A percentile compares a stretch with the other conserved stretches of the same genome.
phyloP scores from a whole-genome alignment of 1,139 yeast species.

The Yamadazyma trypodendri region DNA sequence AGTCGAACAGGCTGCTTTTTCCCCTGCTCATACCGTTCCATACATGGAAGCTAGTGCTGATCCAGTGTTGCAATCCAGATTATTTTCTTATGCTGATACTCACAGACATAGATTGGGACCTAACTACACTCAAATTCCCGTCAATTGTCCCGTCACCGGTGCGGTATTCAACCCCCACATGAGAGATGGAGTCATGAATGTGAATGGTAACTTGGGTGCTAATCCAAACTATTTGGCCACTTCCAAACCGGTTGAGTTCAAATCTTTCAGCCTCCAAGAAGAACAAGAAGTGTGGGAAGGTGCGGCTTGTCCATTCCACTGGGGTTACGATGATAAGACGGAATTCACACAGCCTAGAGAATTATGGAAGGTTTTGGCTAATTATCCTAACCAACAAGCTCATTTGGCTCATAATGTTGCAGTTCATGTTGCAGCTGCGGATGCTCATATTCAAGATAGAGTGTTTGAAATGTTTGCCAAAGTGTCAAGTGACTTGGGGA shows the following conservation, averaged over 20 bases:
- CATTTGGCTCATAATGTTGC: conserved; percentile 84
- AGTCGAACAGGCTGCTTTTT: conserved; percentile 78
- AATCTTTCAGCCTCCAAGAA: conserved; percentile 41
- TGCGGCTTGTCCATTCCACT: conserved; percentile 84
- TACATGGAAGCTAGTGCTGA: conserved; percentile 84
- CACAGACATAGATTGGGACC: conserved; percentile 65
- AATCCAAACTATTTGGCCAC: conserved; percentile 78
- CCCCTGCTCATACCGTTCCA: conserved; percentile 83
- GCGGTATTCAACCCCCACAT: conserved; percentile 57
- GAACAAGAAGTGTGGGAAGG: conserved; percentile 89
- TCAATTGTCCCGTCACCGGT: conserved; percentile 60
- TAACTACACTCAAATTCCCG: conserved; percentile 73
- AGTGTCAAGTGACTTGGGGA: conserved; percentile 65
- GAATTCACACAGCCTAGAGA: conserved; percentile 69
- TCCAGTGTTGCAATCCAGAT: conserved; percentile 81
- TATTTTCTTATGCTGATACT: conserved; percentile 84
- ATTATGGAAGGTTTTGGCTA: conserved; percentile 75
- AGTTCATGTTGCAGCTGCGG: conserved; percentile 68
- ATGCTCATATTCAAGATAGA: conserved; percentile 73
- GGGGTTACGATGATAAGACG: conserved; percentile 62
- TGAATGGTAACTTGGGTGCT: conserved; percentile 82
- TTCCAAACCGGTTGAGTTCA: conserved; percentile 55
- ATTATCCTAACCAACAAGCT: conserved; percentile 75
- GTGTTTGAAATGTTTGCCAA: conserved; percentile 75
- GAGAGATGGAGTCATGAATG: conserved; percentile 86